A percentile compares a stretch with the other conserved stretches of the same genome.
Evolutionary conservation across 257 asterid species (phyloP).

Genomic region (Solanum lycopersicoides): DNA sequence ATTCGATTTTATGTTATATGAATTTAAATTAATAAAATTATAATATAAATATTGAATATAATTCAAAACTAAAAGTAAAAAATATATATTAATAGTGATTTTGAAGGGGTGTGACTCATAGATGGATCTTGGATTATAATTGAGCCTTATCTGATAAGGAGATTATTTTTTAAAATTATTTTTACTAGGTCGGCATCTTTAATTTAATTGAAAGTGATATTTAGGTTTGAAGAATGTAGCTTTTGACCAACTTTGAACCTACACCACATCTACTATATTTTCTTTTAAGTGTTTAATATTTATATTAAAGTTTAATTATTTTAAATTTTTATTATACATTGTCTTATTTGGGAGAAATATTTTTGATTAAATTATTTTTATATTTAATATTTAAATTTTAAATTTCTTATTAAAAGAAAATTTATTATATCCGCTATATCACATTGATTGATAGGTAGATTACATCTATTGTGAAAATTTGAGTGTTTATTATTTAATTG

Average conservation of each 20-base stretch:
- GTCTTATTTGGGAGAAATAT: accelerated
- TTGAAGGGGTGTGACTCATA: neutral
- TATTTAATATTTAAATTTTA: too few relatives aligned
- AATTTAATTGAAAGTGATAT: conserved; percentile 20
- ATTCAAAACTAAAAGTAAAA: too few relatives aligned
- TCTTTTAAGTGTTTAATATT: too few relatives aligned
- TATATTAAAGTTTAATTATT: too few relatives aligned
- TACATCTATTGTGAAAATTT: neutral
- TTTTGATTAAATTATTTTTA: too few relatives aligned
- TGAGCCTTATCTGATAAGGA: conserved; percentile 19
- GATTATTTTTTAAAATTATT: too few relatives aligned
- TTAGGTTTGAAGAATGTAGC: neutral
- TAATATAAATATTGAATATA: too few relatives aligned
- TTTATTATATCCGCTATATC: accelerated
- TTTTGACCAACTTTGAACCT: neutral
- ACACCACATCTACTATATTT: neutral
- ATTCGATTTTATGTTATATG: too few relatives aligned
- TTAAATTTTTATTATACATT: accelerated
- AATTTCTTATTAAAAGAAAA: too few relatives aligned
- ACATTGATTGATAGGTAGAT: neutral
- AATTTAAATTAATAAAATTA: too few relatives aligned
- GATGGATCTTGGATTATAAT: neutral
- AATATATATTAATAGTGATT: too few relatives aligned
- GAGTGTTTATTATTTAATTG: neutral
- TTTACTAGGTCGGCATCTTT: conserved; percentile 21